A percentile compares a stretch with the other conserved stretches of the same genome.
These are phyloP conservation scores for Wickerhamomyces rabaulensis DNA, from an alignment of 805 yeast species.

Conservation along the genomic window DNA sequence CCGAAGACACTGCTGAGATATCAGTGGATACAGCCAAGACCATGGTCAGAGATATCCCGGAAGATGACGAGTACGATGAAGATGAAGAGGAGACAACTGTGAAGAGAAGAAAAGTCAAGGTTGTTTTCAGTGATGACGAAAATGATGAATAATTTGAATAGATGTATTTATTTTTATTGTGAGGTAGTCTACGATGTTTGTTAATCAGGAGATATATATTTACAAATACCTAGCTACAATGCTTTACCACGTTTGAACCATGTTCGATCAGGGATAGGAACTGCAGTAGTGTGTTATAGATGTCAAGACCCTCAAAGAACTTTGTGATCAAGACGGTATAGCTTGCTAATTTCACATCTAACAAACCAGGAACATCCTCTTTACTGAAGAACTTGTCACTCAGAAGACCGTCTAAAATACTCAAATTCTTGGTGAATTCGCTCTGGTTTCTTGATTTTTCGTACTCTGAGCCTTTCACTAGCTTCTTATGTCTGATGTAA, in stretches of 20 bases:
- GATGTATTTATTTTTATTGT: background rate
- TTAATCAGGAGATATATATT: background rate
- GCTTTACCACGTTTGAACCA: background rate
- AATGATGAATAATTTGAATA: constrained; percentile 5
- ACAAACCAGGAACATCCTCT: constrained; percentile 18
- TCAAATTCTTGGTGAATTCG: constrained; percentile 20
- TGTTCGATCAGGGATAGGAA: constrained; percentile 12
- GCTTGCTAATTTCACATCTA: constrained; percentile 29
- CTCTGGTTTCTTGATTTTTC: constrained; percentile 17
- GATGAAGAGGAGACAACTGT: constrained; percentile 1
- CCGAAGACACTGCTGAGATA: background rate
- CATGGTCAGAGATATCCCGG: background rate
- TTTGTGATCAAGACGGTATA: constrained; percentile 23
- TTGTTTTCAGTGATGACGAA: constrained; percentile 12
- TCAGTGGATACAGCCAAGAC: background rate
- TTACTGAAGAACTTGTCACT: constrained; percentile 10
- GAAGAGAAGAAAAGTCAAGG: constrained; percentile 4
- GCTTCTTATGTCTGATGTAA: constrained; percentile 6
- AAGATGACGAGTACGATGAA: background rate
- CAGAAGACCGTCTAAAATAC: constrained; percentile 22
- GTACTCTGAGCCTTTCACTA: constrained; percentile 6
- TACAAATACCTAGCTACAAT: background rate
- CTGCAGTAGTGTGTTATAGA: constrained; percentile 3
- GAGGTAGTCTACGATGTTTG: no score
- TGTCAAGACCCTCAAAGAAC: constrained; percentile 10